A percentile compares a stretch with the other conserved stretches of the same genome.
These are phyloP conservation scores for Panicum hallii DNA, from an alignment of 202 grass and related monocot species.

Conservation along the genomic window DNA sequence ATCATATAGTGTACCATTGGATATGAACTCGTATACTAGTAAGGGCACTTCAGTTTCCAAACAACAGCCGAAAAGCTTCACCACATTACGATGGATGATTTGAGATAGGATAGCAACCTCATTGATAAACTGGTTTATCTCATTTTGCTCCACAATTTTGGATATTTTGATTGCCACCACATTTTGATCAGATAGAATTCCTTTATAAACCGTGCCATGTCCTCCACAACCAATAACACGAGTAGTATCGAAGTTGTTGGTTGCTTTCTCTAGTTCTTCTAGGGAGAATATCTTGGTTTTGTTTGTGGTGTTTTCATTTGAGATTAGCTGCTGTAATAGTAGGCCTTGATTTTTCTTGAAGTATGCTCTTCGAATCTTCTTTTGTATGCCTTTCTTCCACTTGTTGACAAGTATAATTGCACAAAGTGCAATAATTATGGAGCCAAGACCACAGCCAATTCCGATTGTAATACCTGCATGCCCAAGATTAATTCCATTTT, in stretches of 20 bases:
- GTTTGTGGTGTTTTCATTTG: neutral
- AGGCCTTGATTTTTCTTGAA: neutral
- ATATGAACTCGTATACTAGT: neutral
- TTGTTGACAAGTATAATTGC: neutral
- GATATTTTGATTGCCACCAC: conserved; percentile 6
- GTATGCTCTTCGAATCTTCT: neutral
- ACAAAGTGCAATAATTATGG: neutral
- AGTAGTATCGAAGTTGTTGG: neutral
- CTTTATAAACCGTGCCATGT: conserved; percentile 12
- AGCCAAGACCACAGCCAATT: neutral
- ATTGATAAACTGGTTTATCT: conserved; percentile 39
- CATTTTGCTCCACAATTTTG: conserved; percentile 23
- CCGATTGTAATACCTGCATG: neutral
- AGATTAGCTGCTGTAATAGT: neutral
- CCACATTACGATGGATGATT: conserved; percentile 8
- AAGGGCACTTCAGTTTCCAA: conserved; percentile 14
- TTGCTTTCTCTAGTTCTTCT: neutral
- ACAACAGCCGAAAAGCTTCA: neutral
- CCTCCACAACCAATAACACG: conserved; percentile 2
- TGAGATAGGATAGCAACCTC: conserved; percentile 39
- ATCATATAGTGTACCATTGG: conserved; percentile 17
- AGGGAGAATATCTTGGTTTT: conserved; percentile 6
- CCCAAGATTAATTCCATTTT: neutral
- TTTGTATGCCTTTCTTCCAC: neutral
- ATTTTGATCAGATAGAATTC: neutral